phyloP scores from a whole-genome alignment of 495 filamentous ascomycete genomes.

The Melanomma pulvis-pyrius region DNA sequence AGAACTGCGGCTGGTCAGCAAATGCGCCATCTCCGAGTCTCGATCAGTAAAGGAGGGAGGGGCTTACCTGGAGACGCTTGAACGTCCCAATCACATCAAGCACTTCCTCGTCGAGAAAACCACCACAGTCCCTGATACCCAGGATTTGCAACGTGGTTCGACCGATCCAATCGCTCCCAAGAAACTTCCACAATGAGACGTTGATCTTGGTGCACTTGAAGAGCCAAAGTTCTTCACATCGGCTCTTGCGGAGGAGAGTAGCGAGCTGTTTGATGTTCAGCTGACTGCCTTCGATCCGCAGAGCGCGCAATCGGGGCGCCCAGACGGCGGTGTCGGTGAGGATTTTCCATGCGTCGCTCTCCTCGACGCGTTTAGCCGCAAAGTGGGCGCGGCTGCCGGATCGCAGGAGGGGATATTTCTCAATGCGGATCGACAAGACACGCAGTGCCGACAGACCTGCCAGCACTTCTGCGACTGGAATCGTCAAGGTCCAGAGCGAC shows the following conservation, averaged over 20 bases:
- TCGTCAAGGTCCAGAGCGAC: constrained; percentile 33
- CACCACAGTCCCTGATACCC: constrained; percentile 26
- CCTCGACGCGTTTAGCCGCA: constrained; percentile 9
- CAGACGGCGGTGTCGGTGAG: constrained; percentile 22
- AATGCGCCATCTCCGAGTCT: not conserved
- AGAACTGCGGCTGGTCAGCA: constrained; percentile 17
- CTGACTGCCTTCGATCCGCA: constrained; percentile 31
- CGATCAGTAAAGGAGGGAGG: not conserved
- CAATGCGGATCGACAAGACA: constrained; percentile 35
- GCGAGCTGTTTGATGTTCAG: constrained; percentile 13
- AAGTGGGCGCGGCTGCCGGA: not conserved
- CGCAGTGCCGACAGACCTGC: constrained; percentile 27
- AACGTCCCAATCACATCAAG: constrained; percentile 30
- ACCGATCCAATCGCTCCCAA: constrained; percentile 32
- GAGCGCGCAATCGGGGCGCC: constrained; percentile 21
- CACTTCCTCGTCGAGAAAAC: constrained; percentile 28
- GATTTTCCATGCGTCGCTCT: constrained; percentile 25
- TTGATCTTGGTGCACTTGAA: constrained; percentile 32
- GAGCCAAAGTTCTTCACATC: constrained; percentile 31
- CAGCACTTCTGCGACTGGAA: constrained; percentile 31
- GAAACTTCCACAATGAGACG: constrained; percentile 33
- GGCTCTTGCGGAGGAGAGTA: constrained; percentile 15
- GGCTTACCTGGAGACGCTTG: constrained; percentile 32
- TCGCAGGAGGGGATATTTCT: constrained; percentile 26
- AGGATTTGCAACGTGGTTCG: constrained; percentile 19